Evolutionary conservation across 371 early-diverging fungal species (phyloP), one percentile per base, ranked within the genome.

Genomic region (Lichtheimia hyalospora): DNA sequence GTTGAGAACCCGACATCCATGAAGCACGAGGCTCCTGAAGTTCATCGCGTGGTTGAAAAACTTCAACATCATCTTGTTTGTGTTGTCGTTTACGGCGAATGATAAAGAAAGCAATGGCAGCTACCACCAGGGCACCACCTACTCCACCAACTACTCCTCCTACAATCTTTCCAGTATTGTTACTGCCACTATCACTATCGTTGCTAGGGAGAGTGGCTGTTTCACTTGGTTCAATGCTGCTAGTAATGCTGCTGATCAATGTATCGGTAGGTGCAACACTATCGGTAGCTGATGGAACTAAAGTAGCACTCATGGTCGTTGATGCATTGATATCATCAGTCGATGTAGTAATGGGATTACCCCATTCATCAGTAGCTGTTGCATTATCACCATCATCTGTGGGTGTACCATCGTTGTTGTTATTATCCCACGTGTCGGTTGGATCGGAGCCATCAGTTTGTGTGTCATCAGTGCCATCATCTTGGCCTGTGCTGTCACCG

Each of bases 61-160:
- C 57, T 51, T 62, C 62, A 23, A 62, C 42, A 28, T 62, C 62
- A 1, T 42, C 51, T 0, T 20, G 6, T 6, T 40, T 21, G 10
- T 48, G 60, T 39, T 63, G 56, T 56, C 63, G 60, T 16, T 23
- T 39, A 39, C 62, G 58, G 20, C 66, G 62, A 23, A 69, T 57
- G 34, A 57, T 63, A 44, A 65, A 63, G 25, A 67, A 62, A 0
- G 57, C 66, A 21, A 60, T 16, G 15, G 57, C 66, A 28, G 42
- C 57, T 16, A 65, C 4, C 4, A 57, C 61, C 15, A 51, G 25
- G 12, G 58, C 57, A 23, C 62, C 61, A 8, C 61, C 61, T 15
- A 65, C 61, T 18, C 61, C 55, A 14, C 61, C 66, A 0, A 65
- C 61, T 12, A 61, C 61, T 8, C 61, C 60, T 0, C 66, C 66